These are phyloP conservation scores for Corynascus novoguineensis DNA, from an alignment of 495 filamentous ascomycete genomes.

Conservation along the genomic window DNA sequence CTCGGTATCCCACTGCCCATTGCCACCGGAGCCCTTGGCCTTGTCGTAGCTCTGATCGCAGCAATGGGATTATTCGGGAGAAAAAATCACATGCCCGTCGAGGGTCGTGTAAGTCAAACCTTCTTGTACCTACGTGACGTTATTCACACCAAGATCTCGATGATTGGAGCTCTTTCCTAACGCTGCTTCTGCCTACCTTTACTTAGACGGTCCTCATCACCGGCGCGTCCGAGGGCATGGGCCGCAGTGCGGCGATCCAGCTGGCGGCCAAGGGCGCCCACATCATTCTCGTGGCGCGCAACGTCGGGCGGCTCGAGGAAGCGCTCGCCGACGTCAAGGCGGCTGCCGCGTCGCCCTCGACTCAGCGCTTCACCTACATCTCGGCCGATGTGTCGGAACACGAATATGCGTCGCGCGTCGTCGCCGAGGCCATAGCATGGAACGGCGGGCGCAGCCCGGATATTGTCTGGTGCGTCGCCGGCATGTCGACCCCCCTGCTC, in stretches of 20 bases:
- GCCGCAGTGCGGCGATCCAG: slow-evolving; percentile 62
- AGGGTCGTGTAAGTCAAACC: slow-evolving; percentile 63
- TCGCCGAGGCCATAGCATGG: slow-evolving; percentile 76
- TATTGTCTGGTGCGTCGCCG: slow-evolving; percentile 89
- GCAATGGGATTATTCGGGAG: slow-evolving; percentile 59
- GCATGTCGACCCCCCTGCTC: slow-evolving; percentile 65
- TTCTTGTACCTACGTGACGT: too few relatives aligned
- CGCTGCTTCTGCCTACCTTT: too few relatives aligned
- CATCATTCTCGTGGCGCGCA: slow-evolving; percentile 77
- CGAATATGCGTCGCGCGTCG: slow-evolving; percentile 59
- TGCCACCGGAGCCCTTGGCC: slow-evolving; percentile 38
- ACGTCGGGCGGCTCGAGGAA: slow-evolving; percentile 64
- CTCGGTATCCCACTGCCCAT: slow-evolving; percentile 13
- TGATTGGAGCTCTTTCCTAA: too few relatives aligned
- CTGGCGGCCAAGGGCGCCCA: slow-evolving; percentile 81
- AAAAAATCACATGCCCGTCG: slow-evolving; percentile 74
- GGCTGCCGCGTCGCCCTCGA: slow-evolving; percentile 51
- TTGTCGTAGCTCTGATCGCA: slow-evolving; percentile 44
- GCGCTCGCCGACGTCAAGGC: slow-evolving; percentile 61
- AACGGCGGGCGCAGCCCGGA: slow-evolving; percentile 70
- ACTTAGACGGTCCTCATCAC: slow-evolving; percentile 77
- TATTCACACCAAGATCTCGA: too few relatives aligned
- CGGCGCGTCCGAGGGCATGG: slow-evolving; percentile 91
- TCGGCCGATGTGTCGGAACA: slow-evolving; percentile 72
- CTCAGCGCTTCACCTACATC: slow-evolving; percentile 78